Percentiles rank a stretch among this genome's conserved stretches.
These are phyloP conservation scores for Suillus luteus DNA, from an alignment of 768 basidiomycete species.

Conservation along the genomic window DNA sequence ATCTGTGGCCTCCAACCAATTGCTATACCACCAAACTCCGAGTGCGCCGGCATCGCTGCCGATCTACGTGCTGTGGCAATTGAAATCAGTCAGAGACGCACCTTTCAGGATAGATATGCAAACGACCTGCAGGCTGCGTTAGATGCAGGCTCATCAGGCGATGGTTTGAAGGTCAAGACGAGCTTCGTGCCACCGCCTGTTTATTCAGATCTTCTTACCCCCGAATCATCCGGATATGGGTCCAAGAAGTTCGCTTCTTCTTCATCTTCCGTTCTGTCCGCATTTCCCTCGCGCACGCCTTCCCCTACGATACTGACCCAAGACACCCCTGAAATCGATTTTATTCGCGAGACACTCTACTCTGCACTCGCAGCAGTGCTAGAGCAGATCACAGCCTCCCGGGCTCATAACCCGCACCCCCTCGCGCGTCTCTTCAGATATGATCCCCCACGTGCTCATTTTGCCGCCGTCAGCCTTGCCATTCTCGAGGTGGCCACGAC, in stretches of 20 bases:
- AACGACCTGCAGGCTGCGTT: conserved; percentile 77
- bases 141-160: conserved; percentile 51
- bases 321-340: conserved; percentile 57
- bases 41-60: conserved; percentile 65
- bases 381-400: conserved; percentile 37
- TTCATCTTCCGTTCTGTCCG: conserved; percentile 23
- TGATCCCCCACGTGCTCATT: conserved; percentile 78
- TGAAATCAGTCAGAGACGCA: conserved; percentile 81
- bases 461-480: conserved; percentile 71
- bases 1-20: conserved; percentile 65
- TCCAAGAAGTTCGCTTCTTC: conserved; percentile 22
- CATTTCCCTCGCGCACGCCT: conserved; percentile 42
- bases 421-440: conserved; percentile 56
- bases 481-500: conserved; percentile 66
- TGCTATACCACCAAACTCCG: conserved; percentile 39
- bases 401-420: conserved; percentile 29
- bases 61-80: conserved; percentile 86
- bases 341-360: conserved; percentile 87
- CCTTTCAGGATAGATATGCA: conserved; percentile 81
- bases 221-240: conserved; percentile 19
- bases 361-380: conserved; percentile 76
- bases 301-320: conserved; percentile 48
- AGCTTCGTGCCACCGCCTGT: conserved; percentile 72
- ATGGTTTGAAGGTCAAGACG: conserved; percentile 45
- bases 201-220: conserved; percentile 44